Evolutionary conservation across 1,139 yeast species (phyloP).

Genomic region (Barnettozyma hawaiiensis): DNA sequence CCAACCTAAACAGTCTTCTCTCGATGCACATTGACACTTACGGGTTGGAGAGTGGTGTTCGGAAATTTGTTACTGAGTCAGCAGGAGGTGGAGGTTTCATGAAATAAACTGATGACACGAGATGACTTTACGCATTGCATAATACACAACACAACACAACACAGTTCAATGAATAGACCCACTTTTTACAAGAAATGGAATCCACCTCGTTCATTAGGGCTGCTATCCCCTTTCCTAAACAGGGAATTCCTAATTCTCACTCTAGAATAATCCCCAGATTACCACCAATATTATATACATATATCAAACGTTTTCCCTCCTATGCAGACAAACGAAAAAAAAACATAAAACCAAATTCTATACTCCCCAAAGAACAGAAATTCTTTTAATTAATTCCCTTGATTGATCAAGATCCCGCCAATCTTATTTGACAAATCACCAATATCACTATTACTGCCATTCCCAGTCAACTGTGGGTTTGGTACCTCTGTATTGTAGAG

Average conservation of each 20-base stretch:
- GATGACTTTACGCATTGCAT: background rate
- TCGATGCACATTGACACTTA: background rate
- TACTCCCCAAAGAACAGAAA: background rate
- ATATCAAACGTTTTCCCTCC: too few species aligned
- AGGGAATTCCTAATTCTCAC: too few species aligned
- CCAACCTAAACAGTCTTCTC: background rate
- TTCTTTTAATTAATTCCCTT: slow-evolving; percentile 6
- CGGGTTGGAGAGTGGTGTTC: slow-evolving; percentile 2
- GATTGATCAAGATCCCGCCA: slow-evolving; percentile 18
- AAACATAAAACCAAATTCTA: slow-evolving; percentile 1
- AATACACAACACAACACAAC: background rate
- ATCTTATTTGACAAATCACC: slow-evolving; percentile 15
- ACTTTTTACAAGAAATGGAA: background rate
- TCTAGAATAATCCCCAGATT: too few species aligned
- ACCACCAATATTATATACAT: too few species aligned
- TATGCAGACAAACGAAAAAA: background rate
- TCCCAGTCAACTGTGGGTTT: background rate
- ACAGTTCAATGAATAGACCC: background rate
- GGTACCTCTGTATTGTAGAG: background rate
- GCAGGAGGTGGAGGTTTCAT: slow-evolving; percentile 1
- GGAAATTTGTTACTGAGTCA: background rate
- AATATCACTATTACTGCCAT: slow-evolving; percentile 2
- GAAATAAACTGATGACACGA: too few species aligned
- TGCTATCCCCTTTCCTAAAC: too few species aligned
- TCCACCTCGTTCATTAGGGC: too few species aligned